Conservation (phyloP, 2,329 filamentous ascomycete species). For the Lasiodiplodia sp. region DNA sequence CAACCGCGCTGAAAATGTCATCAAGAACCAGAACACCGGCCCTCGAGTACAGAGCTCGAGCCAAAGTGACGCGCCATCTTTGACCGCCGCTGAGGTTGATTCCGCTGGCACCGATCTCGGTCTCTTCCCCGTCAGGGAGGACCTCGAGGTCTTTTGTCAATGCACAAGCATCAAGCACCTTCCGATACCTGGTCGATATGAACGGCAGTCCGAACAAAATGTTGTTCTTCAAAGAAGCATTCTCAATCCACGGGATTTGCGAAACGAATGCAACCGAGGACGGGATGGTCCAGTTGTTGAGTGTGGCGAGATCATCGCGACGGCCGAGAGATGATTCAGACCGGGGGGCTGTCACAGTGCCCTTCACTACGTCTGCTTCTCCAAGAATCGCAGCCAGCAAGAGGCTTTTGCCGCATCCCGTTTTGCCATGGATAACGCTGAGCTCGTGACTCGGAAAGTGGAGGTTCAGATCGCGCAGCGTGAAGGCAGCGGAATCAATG, state of each 20-base stretch:
- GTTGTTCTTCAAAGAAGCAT: slow-evolving; percentile 79
- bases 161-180: slow-evolving; percentile 79
- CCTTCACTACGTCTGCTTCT: slow-evolving; percentile 73
- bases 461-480: slow-evolving; percentile 69
- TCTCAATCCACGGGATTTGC: slow-evolving; percentile 76
- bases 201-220: slow-evolving; percentile 80
- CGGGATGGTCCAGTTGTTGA: slow-evolving; percentile 9
- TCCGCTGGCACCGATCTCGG: slow-evolving; percentile 86
- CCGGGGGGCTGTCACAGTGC: slow-evolving; percentile 56
- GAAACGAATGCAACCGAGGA: slow-evolving; percentile 49
- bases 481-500: slow-evolving; percentile 63
- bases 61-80: slow-evolving; percentile 81
- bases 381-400: slow-evolving; percentile 76
- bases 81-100: slow-evolving; percentile 83
- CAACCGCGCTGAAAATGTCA: slow-evolving; percentile 80
- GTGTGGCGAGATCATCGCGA: too few species aligned
- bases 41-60: slow-evolving; percentile 79
- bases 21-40: slow-evolving; percentile 80
- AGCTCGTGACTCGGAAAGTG: slow-evolving; percentile 73
- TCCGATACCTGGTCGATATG: slow-evolving; percentile 74
- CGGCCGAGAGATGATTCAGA: too few species aligned
- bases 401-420: slow-evolving; percentile 79
- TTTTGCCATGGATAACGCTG: slow-evolving; percentile 78
- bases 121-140: slow-evolving; percentile 79
- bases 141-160: slow-evolving; percentile 81